These are phyloP conservation scores for Besnoitia besnoiti DNA, from an alignment of 169 alveolate genomes.

Conservation along the genomic window DNA sequence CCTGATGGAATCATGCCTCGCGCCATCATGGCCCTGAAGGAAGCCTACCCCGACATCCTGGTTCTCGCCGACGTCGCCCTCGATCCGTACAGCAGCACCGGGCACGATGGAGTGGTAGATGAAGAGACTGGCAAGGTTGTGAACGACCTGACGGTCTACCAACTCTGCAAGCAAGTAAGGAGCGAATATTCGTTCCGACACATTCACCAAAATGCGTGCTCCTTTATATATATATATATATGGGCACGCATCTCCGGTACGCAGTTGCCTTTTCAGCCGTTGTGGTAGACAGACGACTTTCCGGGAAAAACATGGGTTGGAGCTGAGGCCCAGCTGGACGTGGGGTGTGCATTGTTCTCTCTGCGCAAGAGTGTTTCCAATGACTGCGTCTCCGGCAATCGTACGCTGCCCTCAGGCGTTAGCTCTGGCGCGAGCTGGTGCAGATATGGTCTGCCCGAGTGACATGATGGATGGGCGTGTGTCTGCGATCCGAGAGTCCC, in stretches of 20 bases:
- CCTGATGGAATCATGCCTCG: conserved; percentile 73
- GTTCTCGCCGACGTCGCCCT: conserved; percentile 77
- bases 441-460: conserved; percentile 88
- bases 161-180: conserved; percentile 75
- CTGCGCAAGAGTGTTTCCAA: no score
- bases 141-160: conserved; percentile 75
- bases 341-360: no score
- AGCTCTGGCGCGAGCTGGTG: conserved; percentile 83
- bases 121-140: conserved; percentile 72
- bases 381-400: no score
- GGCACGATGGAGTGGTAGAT: conserved; percentile 80
- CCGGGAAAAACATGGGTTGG: no score
- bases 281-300: no score
- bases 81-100: conserved; percentile 76
- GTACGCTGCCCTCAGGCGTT: conserved; percentile 72
- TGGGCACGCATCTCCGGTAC: no score
- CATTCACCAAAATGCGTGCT: no score
- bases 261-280: no score
- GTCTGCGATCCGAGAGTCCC: conserved; percentile 79
- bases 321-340: no score
- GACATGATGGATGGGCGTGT: conserved; percentile 92
- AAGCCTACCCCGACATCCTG: conserved; percentile 71
- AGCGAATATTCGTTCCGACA: no score
- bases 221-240: no score
- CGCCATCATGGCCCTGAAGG: conserved; percentile 71